Base-by-base conservation (phyloP, 129 eudicot species). In the Ambrosia artemisiifolia region DNA sequence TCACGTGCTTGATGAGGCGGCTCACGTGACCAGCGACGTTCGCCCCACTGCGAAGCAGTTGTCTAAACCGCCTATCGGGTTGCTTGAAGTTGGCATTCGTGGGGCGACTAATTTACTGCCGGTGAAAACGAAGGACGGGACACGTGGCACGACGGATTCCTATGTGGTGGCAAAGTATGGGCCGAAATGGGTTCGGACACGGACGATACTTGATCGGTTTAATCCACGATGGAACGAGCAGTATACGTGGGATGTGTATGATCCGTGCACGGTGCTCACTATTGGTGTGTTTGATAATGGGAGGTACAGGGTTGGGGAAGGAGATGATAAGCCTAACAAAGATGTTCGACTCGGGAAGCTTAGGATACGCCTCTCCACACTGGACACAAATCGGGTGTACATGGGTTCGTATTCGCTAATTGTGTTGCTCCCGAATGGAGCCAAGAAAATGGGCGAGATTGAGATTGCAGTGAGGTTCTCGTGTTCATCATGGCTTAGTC, bases 221-320 rank as follows among this genome's bases (percentile, higher is more conserved):
- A 89, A 87, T 65, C 98, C 98, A 2, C 71, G 88, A 44, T 94
- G 96, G 96, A 94, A 94, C 65, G 98, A 94, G 82, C 98, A 94
- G 75, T 94, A 94, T 81, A 87, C 93, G 0, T 94, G 96, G 96
- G 96, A 94, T 38, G 98, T 94, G 0, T 86, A 87, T 42, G 98
- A 93, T 71, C 96, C 98, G 4, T 90, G 96, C 76, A 93, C 98
- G 7, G 98, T 93, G 35, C 85, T 93, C 34, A 93, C 98, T 0
- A 87, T 93, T 3, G 98, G 98, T 0, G 92, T 93, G 63, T 93
- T 93, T 38, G 98, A 94, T 53, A 90, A 90, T 17, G 95, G 92
- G 47, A 83, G 93, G 86, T 87, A 89, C 81, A 85, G 78, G 72
- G 76, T 63, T 8, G 85, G 79, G 33, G 88, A 81, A 2, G 85